phyloP scores from a whole-genome alignment of 176 grass and related monocot genomes.

The Thinopyrum elongatum region DNA sequence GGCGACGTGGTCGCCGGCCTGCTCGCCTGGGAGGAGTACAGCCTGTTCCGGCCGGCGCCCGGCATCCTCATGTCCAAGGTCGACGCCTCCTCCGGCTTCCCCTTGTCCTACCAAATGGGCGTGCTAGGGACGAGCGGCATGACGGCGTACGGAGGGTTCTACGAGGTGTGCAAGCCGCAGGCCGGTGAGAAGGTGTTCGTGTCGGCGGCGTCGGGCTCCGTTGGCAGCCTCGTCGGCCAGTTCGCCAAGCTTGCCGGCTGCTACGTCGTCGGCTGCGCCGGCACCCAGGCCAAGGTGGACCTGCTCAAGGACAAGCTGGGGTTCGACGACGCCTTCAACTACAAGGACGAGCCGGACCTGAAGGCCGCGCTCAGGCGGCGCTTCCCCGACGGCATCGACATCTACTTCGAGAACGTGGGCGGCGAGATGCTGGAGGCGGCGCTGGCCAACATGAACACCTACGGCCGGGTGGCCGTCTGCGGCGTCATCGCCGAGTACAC shows the following conservation, averaged over 20 bases:
- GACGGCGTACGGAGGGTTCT: constrained; percentile 28
- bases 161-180: constrained; percentile 14
- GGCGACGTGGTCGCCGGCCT: constrained; percentile 46
- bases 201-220: constrained; percentile 57
- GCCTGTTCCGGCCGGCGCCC: constrained; percentile 24
- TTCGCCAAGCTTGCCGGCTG: constrained; percentile 63
- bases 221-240: constrained; percentile 64
- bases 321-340: constrained; percentile 67
- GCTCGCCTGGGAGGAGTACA: constrained; percentile 69
- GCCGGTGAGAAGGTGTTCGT: constrained; percentile 43
- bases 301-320: constrained; percentile 53
- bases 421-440: constrained; percentile 49
- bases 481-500: constrained; percentile 64
- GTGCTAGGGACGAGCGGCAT: constrained; percentile 38
- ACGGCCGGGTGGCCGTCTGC: constrained; percentile 48
- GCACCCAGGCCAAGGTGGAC: constrained; percentile 34
- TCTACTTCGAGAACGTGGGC: constrained; percentile 56
- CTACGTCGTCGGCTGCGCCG: constrained; percentile 61
- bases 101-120: constrained; percentile 28
- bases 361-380: constrained; percentile 42
- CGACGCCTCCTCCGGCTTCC: not conserved
- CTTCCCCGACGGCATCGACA: constrained; percentile 62
- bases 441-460: constrained; percentile 58
- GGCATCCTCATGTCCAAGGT: constrained; percentile 17
- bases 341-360: constrained; percentile 56